A percentile compares a stretch with the other conserved stretches of the same genome.
These are phyloP conservation scores for Talaromyces sp. DNA, from an alignment of 2,329 filamentous ascomycete species.

Conservation along the genomic window DNA sequence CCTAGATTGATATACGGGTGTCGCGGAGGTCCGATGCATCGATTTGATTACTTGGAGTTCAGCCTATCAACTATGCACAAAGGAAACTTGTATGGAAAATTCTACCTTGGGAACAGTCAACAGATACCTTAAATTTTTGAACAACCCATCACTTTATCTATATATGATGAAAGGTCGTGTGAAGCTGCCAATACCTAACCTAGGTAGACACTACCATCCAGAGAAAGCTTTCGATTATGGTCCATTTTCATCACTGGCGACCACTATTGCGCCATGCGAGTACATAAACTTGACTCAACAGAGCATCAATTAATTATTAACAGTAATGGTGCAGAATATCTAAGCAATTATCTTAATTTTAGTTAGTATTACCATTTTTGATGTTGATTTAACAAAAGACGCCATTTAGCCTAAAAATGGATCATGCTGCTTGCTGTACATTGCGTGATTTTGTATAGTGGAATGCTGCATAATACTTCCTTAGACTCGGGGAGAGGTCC, in stretches of 20 bases:
- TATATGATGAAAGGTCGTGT: neutral
- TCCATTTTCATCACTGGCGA: neutral
- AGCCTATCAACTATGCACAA: no score
- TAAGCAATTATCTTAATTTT: neutral
- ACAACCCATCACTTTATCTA: no score
- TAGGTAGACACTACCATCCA: neutral
- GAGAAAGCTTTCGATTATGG: neutral
- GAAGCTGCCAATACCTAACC: neutral
- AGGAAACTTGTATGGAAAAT: no score
- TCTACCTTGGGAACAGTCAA: no score
- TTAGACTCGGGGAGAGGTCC: neutral
- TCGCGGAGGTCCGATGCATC: no score
- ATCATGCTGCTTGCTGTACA: neutral
- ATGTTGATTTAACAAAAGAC: neutral
- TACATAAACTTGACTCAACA: neutral
- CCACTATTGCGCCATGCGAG: neutral
- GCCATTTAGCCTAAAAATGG: slow-evolving; percentile 6
- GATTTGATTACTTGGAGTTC: no score
- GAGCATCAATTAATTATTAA: neutral
- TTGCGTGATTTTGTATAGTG: slow-evolving; percentile 4
- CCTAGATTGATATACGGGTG: no score
- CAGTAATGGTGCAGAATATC: neutral
- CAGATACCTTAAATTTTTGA: no score
- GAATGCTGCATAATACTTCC: neutral
- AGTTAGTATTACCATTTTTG: neutral